Base-by-base conservation (phyloP, 345 rosid genomes). In the Euclidium syriacum region DNA sequence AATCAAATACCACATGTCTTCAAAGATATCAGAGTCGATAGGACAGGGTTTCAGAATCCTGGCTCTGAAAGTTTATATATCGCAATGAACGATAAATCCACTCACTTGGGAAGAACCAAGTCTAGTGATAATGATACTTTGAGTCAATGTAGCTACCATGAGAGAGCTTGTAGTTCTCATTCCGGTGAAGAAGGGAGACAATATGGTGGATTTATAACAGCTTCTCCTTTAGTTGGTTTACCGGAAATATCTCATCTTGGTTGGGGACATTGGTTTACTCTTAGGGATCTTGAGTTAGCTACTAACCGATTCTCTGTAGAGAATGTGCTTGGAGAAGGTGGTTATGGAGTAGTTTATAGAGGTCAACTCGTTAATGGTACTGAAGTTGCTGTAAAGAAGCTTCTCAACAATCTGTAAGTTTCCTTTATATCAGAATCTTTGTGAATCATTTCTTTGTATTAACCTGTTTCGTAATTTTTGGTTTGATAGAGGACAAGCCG, bases 251-350 rank as follows among this genome's bases (percentile, higher is more conserved):
- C 99, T 0, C 99, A 87, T 66, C 97, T 94, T 71, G 99, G 99
- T 35, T 94, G 99, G 99, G 99, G 99, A 34, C 97, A 94, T 59
- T 90, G 97, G 96, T 94, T 94, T 74, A 94, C 99, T 60, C 97
- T 90, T 33, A 78, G 99, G 75, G 99, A 94, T 76, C 96, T 94
- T 53, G 80, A 94, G 74, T 77, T 81, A 29, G 96, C 99, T 0
- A 90, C 99, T 11, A 78, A 76, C 59, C 85, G 79, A 46, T 94
- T 94, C 66, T 62, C 88, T 8, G 68, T 87, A 0, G 91, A 83
- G 64, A 87, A 94, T 81, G 86, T 94, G 34, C 68, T 94, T 46
- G 99, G 99, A 25, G 99, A 94, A 72, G 99, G 99, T 55, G 99
- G 99, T 62, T 94, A 94, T 74, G 99, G 99, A 66, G 82, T 94